phyloP scores from a whole-genome alignment of 176 grass and related monocot genomes.

The Stipa capillata region DNA sequence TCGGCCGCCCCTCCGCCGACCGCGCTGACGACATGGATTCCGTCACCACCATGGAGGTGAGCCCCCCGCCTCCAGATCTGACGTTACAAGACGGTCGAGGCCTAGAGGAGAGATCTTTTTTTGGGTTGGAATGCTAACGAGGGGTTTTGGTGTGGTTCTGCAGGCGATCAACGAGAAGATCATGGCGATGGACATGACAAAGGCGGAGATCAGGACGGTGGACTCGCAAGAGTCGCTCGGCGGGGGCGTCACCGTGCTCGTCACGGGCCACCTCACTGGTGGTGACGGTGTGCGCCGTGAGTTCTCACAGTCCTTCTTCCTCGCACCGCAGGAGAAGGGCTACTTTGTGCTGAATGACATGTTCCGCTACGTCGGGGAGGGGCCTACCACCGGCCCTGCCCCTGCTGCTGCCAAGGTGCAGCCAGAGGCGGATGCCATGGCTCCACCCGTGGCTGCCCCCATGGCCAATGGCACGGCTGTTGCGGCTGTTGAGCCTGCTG shows the following conservation, averaged over 20 bases:
- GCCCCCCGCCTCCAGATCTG: conserved; percentile 19
- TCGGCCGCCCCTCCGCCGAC: conserved; percentile 43
- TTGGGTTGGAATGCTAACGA: not conserved
- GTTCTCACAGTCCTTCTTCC: conserved; percentile 86
- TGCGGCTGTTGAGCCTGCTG: not conserved
- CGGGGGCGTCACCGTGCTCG: conserved; percentile 66
- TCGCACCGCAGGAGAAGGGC: conserved; percentile 80
- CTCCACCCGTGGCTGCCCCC: not conserved
- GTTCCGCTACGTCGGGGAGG: conserved; percentile 44
- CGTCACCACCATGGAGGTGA: conserved; percentile 64
- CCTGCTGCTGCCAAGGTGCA: not conserved
- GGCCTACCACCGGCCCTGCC: not conserved
- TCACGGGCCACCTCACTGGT: conserved; percentile 56
- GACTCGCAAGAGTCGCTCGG: conserved; percentile 66
- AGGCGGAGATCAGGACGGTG: conserved; percentile 69
- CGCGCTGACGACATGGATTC: conserved; percentile 39
- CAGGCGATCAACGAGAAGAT: conserved; percentile 83
- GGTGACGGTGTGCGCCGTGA: conserved; percentile 35
- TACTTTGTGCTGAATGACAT: conserved; percentile 84
- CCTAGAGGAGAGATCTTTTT: not conserved
- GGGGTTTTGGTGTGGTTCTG: not conserved
- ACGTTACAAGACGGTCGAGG: not conserved
- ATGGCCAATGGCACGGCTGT: conserved; percentile 37
- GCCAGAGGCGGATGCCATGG: not conserved
- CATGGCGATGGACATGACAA: conserved; percentile 63